A percentile compares a stretch with the other conserved stretches of the same genome.
phyloP scores from a whole-genome alignment of 1,139 yeast genomes.

The Pichia sp. region DNA sequence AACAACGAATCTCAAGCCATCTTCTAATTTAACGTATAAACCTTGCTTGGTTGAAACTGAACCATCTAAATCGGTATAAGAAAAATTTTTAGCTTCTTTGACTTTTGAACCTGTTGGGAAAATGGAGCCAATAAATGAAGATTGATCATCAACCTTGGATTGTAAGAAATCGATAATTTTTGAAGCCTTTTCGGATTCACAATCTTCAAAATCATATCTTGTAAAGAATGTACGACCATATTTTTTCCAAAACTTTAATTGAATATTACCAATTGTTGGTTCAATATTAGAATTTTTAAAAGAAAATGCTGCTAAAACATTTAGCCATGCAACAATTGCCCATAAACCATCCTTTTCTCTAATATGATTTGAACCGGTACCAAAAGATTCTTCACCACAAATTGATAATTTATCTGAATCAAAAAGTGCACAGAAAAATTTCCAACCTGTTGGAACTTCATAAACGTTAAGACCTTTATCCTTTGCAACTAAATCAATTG shows the following conservation, averaged over 20 bases:
- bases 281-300: slow-evolving; percentile 44
- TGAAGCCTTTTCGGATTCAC: slow-evolving; percentile 67
- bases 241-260: slow-evolving; percentile 78
- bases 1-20: slow-evolving; percentile 82
- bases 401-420: slow-evolving; percentile 90
- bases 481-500: slow-evolving; percentile 86
- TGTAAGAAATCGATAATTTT: slow-evolving; percentile 57
- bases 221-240: slow-evolving; percentile 98
- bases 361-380: slow-evolving; percentile 95
- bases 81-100: slow-evolving; percentile 77
- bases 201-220: slow-evolving; percentile 89
- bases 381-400: slow-evolving; percentile 97
- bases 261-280: slow-evolving; percentile 71
- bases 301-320: slow-evolving; percentile 80
- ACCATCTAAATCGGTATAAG: slow-evolving; percentile 93
- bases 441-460: slow-evolving; percentile 99
- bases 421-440: slow-evolving; percentile 90
- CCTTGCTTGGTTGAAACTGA: slow-evolving; percentile 91
- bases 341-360: slow-evolving; percentile 97
- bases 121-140: slow-evolving; percentile 38
- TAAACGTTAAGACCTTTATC: slow-evolving; percentile 67
- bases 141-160: slow-evolving; percentile 31
- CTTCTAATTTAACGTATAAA: slow-evolving; percentile 69
- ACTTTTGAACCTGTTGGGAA: slow-evolving; percentile 41
- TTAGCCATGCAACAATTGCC: slow-evolving; percentile 98